Conservation (phyloP, 495 filamentous ascomycete species). For the Durotheca rogersii region DNA sequence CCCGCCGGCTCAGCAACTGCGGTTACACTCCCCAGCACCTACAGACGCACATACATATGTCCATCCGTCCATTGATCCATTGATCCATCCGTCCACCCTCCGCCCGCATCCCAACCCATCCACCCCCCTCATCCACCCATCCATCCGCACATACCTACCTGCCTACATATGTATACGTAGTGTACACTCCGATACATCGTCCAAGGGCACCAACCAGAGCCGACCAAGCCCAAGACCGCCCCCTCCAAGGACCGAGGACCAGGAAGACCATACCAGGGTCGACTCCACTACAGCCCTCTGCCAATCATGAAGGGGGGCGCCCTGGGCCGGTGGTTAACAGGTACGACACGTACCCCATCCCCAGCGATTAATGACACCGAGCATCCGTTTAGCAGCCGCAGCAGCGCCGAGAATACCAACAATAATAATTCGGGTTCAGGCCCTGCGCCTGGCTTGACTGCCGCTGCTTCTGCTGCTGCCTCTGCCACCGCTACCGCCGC, state of each 20-base stretch:
- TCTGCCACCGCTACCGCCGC: slow-evolving; percentile 22
- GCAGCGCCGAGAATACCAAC: slow-evolving; percentile 32
- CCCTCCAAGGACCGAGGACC: slow-evolving; percentile 32
- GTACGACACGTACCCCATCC: slow-evolving; percentile 33
- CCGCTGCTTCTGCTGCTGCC: slow-evolving; percentile 7
- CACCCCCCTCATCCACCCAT: no score
- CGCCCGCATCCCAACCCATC: no score
- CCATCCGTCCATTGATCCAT: background rate
- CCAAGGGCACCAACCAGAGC: no score
- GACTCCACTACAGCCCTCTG: slow-evolving; percentile 12
- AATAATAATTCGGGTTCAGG: slow-evolving; percentile 30
- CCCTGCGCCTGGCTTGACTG: slow-evolving; percentile 6
- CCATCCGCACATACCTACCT: background rate
- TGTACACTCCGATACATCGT: no score
- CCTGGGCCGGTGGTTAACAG: slow-evolving; percentile 37
- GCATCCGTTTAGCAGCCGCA: slow-evolving; percentile 36
- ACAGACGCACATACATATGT: background rate
- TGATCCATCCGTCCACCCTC: no score
- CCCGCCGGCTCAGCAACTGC: no score
- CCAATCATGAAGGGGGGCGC: slow-evolving; percentile 36
- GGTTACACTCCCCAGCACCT: no score
- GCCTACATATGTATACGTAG: no score
- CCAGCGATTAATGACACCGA: slow-evolving; percentile 36
- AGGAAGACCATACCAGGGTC: slow-evolving; percentile 29
- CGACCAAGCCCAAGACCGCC: slow-evolving; percentile 7